These are phyloP conservation scores for Oemleria cerasiformis DNA, from an alignment of 306 rosid species.

Conservation along the genomic window DNA sequence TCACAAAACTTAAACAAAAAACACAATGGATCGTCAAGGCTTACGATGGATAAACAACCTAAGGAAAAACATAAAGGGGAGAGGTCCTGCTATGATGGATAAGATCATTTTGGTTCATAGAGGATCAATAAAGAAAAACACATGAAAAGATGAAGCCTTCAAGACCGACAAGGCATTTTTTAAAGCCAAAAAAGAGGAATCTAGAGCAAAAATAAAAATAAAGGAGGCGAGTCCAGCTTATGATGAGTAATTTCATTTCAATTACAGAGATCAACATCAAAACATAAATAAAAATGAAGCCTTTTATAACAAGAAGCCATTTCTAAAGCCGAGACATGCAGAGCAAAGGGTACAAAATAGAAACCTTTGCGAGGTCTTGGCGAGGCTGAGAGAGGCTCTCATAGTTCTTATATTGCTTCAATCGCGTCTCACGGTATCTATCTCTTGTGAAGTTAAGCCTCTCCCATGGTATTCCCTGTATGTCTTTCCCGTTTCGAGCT, in stretches of 20 bases:
- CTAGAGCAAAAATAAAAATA: too few relatives aligned
- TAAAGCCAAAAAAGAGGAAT: too few relatives aligned
- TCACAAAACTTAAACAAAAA: not conserved
- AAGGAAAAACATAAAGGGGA: not conserved
- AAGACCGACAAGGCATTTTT: not conserved
- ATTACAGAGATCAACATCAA: not conserved
- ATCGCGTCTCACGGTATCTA: conserved; percentile 64
- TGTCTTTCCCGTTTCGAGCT: conserved; percentile 80
- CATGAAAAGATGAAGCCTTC: not conserved
- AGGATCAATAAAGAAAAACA: not conserved
- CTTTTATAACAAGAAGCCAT: not conserved
- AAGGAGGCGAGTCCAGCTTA: too few relatives aligned
- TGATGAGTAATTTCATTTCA: not conserved
- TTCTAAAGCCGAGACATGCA: not conserved
- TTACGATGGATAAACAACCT: not conserved
- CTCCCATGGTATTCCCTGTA: conserved; percentile 96
- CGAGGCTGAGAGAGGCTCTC: conserved; percentile 60
- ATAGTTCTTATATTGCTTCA: conserved; percentile 80
- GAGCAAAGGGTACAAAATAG: not conserved
- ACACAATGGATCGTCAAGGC: not conserved
- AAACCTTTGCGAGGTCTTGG: conserved; percentile 55
- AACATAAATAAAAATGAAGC: not conserved
- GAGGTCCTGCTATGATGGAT: not conserved
- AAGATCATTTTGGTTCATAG: not conserved
- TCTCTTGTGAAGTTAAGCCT: conserved; percentile 71